Conservation (phyloP, 306 rosid species). For the Pyrus betulifolia region DNA sequence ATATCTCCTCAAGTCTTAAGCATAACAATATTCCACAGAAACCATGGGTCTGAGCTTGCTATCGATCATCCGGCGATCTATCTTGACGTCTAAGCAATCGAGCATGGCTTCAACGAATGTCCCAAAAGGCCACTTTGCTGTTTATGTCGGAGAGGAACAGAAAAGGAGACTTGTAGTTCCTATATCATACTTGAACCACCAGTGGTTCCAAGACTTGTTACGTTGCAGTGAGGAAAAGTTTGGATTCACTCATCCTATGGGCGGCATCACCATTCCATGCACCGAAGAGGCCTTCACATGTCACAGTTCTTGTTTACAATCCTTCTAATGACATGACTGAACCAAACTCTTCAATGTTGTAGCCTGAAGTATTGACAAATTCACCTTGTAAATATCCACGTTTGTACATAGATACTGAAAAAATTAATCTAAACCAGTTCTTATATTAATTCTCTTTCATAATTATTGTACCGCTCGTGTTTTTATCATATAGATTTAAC, state of each 20-base stretch:
- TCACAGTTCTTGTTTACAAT: no score
- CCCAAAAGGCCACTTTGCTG: slow-evolving; percentile 13
- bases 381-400: no score
- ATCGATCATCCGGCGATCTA: background rate
- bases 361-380: no score
- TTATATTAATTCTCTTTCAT: no score
- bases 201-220: background rate
- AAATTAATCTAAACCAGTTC: no score
- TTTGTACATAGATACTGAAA: no score
- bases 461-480: no score
- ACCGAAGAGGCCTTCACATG: no score
- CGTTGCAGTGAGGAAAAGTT: slow-evolving; percentile 14
- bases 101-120: background rate
- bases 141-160: no score
- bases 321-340: no score
- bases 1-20: background rate
- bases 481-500: no score
- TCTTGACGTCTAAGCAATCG: background rate
- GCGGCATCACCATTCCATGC: slow-evolving; percentile 18
- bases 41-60: background rate
- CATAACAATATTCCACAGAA: background rate
- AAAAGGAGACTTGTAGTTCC: background rate
- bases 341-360: no score
- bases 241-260: slow-evolving; percentile 24
- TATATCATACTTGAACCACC: slow-evolving; percentile 8